Base-by-base conservation (phyloP, 1,284 basidiomycete species). In the Porogramme epimiltina region DNA sequence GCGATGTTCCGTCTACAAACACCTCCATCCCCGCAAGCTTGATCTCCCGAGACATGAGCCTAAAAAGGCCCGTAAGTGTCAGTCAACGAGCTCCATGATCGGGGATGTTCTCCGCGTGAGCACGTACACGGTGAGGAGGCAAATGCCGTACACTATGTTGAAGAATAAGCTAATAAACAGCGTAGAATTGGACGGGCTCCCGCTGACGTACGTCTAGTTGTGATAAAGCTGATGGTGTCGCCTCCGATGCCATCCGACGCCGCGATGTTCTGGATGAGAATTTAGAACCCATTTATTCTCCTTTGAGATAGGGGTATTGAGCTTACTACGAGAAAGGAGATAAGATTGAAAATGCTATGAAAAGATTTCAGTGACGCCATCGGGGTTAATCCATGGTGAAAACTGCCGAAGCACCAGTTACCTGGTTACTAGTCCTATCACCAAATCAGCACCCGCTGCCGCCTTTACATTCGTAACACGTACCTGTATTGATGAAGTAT, bases 301-400 rank as follows among this genome's bases (percentile, higher is more conserved):
- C 5, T 5, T 38, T 19, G 22, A 11, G 16, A 6, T 3, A 42
- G 24, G 26, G 23, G 16, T 13, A 20, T 43, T 3, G 6, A 18
- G 28, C 45, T 38, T 24, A 52, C 51, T 26, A 40, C 28, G 11
- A 45, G 34, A 37, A 52, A 52, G 5, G 51, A 13, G 18, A 43
- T 20, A 9, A 52, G 15, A 13, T 48, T 45, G 42, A 52, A 47
- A n/a, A 45, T 3, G 19, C 51, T 52, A 13, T n/a, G 31, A n/a
- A 28, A 10, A 16, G 23, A 33, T 19, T 22, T 33, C 23, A 22
- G 43, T 31, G 22, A 45, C 18, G 31, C 31, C 20, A 31, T 45
- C 23, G 43, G 33, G 8, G 31, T 31, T 45, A 26, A 28, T 24
- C 3, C 38, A 9, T 19, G 11, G 15, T 3, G 19, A 15, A 15